phyloP scores from a whole-genome alignment of 1,139 yeast genomes.

The Kodamaea suecica region DNA sequence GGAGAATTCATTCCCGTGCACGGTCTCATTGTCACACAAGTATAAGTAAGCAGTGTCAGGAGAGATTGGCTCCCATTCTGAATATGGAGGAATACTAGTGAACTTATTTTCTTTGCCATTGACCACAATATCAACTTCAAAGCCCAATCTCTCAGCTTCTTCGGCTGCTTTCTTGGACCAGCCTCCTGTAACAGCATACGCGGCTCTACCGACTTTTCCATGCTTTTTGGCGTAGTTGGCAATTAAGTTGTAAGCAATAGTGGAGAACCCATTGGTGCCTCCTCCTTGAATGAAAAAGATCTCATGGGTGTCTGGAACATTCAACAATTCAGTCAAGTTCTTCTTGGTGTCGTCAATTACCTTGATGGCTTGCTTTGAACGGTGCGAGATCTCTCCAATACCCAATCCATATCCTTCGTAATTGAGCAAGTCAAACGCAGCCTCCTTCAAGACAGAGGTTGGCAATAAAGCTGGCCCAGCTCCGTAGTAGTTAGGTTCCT shows the following conservation, averaged over 20 bases:
- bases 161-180: slow-evolving; percentile 89
- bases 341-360: slow-evolving; percentile 76
- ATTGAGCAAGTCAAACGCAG: slow-evolving; percentile 76
- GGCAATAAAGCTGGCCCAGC: slow-evolving; percentile 98
- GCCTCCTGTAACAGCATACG: slow-evolving; percentile 85
- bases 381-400: slow-evolving; percentile 92
- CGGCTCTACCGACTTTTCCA: slow-evolving; percentile 74
- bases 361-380: slow-evolving; percentile 76
- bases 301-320: slow-evolving; percentile 88
- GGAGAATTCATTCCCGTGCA: slow-evolving; percentile 85
- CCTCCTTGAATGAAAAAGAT: slow-evolving; percentile 96
- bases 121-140: slow-evolving; percentile 66
- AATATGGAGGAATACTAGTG: slow-evolving; percentile 64
- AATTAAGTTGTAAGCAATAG: slow-evolving; percentile 76
- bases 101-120: slow-evolving; percentile 65
- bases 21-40: slow-evolving; percentile 95
- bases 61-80: slow-evolving; percentile 54
- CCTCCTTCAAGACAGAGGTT: slow-evolving; percentile 76
- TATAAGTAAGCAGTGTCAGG: slow-evolving; percentile 76
- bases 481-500: slow-evolving; percentile 83
- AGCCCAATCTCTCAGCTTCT: slow-evolving; percentile 83
- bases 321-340: slow-evolving; percentile 58
- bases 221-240: slow-evolving; percentile 70
- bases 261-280: slow-evolving; percentile 92
- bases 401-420: slow-evolving; percentile 75